These are phyloP conservation scores for Suillus discolor DNA, from an alignment of 768 basidiomycete genomes.

Conservation along the genomic window DNA sequence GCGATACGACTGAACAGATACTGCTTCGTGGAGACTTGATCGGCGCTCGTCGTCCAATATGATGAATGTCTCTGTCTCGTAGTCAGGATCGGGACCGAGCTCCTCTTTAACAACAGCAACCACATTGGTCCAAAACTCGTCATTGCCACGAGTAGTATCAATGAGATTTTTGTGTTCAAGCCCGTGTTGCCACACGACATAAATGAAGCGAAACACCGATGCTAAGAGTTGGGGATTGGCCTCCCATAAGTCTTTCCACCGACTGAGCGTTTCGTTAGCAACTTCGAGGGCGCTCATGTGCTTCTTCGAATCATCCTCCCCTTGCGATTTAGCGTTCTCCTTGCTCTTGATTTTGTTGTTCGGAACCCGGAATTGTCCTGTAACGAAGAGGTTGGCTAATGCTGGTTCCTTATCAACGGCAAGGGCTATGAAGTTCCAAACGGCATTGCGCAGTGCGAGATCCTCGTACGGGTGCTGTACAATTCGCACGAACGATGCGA, in stretches of 20 bases:
- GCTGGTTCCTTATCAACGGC: constrained; percentile 89
- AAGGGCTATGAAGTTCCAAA: constrained; percentile 84
- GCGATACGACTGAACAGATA: constrained; percentile 67
- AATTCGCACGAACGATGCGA: constrained; percentile 67
- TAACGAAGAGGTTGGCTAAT: constrained; percentile 75
- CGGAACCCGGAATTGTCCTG: constrained; percentile 66
- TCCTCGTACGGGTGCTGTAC: constrained; percentile 83
- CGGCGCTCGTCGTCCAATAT: constrained; percentile 39
- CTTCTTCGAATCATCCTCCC: constrained; percentile 33
- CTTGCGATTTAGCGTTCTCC: constrained; percentile 29
- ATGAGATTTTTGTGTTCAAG: constrained; percentile 69
- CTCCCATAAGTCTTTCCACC: constrained; percentile 79
- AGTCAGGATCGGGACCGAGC: constrained; percentile 74
- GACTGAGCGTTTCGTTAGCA: constrained; percentile 64
- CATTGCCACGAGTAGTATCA: constrained; percentile 55
- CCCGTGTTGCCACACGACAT: constrained; percentile 79
- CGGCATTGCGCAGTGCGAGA: constrained; percentile 63
- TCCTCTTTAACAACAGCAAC: constrained; percentile 65
- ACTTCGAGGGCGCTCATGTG: constrained; percentile 63
- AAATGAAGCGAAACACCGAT: constrained; percentile 74
- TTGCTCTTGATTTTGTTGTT: constrained; percentile 40
- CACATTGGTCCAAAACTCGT: constrained; percentile 72
- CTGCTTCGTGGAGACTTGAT: constrained; percentile 61
- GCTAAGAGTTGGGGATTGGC: constrained; percentile 75
- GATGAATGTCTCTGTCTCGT: constrained; percentile 52